These are phyloP conservation scores for Trypanosoma theileri DNA, from an alignment of 208 protist genomes.

Conservation along the genomic window DNA sequence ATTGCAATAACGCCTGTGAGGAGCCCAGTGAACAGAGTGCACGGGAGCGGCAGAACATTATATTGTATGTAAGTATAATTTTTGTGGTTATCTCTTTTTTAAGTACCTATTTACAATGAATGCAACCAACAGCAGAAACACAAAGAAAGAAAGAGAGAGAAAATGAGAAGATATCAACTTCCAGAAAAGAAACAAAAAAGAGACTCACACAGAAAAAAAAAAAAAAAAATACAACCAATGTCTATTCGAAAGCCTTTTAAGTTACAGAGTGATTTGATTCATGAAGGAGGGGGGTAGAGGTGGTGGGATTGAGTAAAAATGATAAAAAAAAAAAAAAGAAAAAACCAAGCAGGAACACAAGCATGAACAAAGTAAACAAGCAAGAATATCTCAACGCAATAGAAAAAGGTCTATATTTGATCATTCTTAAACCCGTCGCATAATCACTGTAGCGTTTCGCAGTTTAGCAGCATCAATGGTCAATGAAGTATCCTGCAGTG, in stretches of 20 bases:
- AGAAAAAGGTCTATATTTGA: neutral
- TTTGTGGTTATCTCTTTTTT: neutral
- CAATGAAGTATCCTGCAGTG: constrained; percentile 33
- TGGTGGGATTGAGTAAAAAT: neutral
- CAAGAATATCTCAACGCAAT: neutral
- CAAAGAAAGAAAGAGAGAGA: neutral
- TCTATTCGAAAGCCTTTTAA: no score
- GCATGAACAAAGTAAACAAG: neutral
- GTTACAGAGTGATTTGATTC: no score
- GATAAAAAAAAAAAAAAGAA: constrained; percentile 14
- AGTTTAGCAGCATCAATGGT: constrained; percentile 70
- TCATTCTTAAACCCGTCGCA: constrained; percentile 27
- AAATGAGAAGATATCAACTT: neutral
- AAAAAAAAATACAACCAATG: neutral
- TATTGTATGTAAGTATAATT: neutral
- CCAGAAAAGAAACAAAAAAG: neutral
- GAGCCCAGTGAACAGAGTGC: neutral
- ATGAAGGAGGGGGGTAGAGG: no score
- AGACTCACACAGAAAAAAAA: neutral
- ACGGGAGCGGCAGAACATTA: constrained; percentile 26
- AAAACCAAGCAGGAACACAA: neutral
- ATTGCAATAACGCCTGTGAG: neutral
- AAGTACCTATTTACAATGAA: neutral
- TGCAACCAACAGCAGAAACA: neutral
- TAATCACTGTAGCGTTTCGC: constrained; percentile 54